Evolutionary conservation across 1,284 basidiomycete genomes (phyloP).

Genomic region (Melanopsichium pennsylvanicum): DNA sequence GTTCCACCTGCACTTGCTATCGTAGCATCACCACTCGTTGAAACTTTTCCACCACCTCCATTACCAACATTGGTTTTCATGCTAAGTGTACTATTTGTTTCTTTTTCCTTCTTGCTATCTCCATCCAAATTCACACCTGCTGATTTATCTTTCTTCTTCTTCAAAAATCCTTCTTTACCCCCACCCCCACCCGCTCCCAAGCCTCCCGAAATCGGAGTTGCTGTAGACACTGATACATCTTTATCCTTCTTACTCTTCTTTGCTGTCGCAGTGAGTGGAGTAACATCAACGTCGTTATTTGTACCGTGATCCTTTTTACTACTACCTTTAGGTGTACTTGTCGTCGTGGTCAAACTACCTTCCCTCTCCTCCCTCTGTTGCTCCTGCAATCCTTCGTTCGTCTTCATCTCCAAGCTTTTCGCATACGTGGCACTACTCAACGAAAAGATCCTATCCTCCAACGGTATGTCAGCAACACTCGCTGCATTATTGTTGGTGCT

Average conservation of each 20-base stretch:
- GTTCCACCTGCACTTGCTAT: slow-evolving; percentile 10
- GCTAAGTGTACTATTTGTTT: slow-evolving; percentile 17
- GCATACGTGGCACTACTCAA: slow-evolving; percentile 56
- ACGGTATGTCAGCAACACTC: slow-evolving; percentile 21
- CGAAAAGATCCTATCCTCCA: slow-evolving; percentile 61
- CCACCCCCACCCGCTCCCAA: neutral
- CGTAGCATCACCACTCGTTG: slow-evolving; percentile 1
- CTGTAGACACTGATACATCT: neutral
- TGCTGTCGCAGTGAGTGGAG: neutral
- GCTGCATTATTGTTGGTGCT: slow-evolving; percentile 1
- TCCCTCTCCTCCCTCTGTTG: slow-evolving; percentile 16
- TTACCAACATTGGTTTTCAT: too few relatives aligned
- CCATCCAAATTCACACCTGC: neutral
- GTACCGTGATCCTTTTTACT: neutral
- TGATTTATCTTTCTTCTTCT: slow-evolving; percentile 26
- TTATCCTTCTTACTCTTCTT: slow-evolving; percentile 31
- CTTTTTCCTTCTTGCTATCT: slow-evolving; percentile 21
- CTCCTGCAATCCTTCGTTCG: slow-evolving; percentile 38
- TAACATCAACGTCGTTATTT: neutral
- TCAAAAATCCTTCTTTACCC: neutral
- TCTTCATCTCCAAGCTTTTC: slow-evolving; percentile 58
- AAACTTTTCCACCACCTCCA: too few relatives aligned
- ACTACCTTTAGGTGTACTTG: neutral
- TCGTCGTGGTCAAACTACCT: slow-evolving; percentile 2
- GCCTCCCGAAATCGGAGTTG: neutral